Evolutionary conservation across 495 filamentous ascomycete genomes (phyloP).

Genomic region (Hypoxylon lenormandii): DNA sequence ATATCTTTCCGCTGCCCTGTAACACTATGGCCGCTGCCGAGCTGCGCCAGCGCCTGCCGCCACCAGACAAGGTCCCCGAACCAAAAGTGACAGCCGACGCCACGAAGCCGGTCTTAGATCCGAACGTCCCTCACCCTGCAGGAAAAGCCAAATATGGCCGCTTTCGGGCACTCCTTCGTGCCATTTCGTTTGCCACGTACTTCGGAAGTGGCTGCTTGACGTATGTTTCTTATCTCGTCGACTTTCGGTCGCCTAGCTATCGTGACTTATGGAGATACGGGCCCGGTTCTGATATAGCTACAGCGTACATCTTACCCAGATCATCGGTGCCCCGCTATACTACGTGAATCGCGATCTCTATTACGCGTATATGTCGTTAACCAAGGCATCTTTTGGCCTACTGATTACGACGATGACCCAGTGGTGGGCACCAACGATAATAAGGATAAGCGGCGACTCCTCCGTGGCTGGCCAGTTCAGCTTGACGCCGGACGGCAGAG

Average conservation of each 20-base stretch:
- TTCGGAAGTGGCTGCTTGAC: constrained; percentile 67
- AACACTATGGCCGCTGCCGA: constrained; percentile 58
- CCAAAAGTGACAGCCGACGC: constrained; percentile 46
- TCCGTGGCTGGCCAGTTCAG: constrained; percentile 76
- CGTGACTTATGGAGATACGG: neutral
- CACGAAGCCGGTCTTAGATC: constrained; percentile 50
- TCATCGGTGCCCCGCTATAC: constrained; percentile 77
- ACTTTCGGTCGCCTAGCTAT: neutral
- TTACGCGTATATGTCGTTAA: constrained; percentile 81
- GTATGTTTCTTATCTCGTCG: constrained; percentile 49
- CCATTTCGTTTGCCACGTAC: constrained; percentile 73
- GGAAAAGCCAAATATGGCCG: constrained; percentile 76
- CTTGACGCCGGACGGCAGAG: constrained; percentile 71
- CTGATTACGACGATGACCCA: constrained; percentile 79
- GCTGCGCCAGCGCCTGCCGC: constrained; percentile 58
- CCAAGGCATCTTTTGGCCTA: constrained; percentile 80
- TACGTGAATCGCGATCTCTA: constrained; percentile 75
- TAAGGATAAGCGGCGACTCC: constrained; percentile 80
- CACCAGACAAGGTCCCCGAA: constrained; percentile 8
- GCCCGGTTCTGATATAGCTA: constrained; percentile 24
- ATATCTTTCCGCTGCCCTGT: neutral
- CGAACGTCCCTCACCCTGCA: constrained; percentile 65
- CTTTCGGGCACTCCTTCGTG: constrained; percentile 72
- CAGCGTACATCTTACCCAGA: constrained; percentile 73
- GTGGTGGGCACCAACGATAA: constrained; percentile 81